Evolutionary conservation across 495 filamentous ascomycete species (phyloP).

Genomic region (Podospora pseudoanserina): DNA sequence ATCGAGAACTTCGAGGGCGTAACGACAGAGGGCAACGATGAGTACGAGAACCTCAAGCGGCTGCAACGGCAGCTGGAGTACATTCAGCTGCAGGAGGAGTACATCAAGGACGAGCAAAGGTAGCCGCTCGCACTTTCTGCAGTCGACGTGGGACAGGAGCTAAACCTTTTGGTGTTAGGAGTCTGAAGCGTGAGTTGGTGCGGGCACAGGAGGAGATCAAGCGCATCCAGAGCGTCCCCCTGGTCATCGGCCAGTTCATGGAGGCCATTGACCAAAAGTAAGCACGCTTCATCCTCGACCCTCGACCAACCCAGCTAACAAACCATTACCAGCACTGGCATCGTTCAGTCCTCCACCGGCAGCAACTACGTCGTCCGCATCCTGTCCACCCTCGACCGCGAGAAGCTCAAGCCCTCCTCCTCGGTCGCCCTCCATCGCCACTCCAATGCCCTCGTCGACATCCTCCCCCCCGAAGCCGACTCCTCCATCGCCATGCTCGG

Average conservation of each 20-base stretch:
- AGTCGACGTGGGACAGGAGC: neutral
- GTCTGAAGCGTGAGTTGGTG: conserved; percentile 93
- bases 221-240: conserved; percentile 93
- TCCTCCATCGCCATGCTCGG: conserved; percentile 98
- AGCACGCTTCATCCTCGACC: conserved; percentile 22
- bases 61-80: conserved; percentile 96
- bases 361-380: conserved; percentile 99
- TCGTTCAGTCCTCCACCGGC: conserved; percentile 95
- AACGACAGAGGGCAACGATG: conserved; percentile 76
- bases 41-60: conserved; percentile 93
- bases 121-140: neutral
- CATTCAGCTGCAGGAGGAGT: conserved; percentile 97
- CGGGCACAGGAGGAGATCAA: conserved; percentile 99
- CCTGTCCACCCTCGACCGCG: conserved; percentile 95
- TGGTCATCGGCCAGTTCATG: conserved; percentile 99
- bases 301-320: conserved; percentile 8
- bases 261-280: conserved; percentile 99
- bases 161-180: conserved; percentile 41
- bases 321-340: conserved; percentile 71
- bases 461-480: conserved; percentile 95
- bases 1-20: conserved; percentile 83
- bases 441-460: conserved; percentile 97
- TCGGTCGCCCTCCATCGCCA: conserved; percentile 96
- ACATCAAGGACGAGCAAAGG: conserved; percentile 98
- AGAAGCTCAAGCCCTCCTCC: conserved; percentile 94